These are phyloP conservation scores for Benincasa hispida DNA, from an alignment of 306 rosid genomes.

Conservation along the genomic window DNA sequence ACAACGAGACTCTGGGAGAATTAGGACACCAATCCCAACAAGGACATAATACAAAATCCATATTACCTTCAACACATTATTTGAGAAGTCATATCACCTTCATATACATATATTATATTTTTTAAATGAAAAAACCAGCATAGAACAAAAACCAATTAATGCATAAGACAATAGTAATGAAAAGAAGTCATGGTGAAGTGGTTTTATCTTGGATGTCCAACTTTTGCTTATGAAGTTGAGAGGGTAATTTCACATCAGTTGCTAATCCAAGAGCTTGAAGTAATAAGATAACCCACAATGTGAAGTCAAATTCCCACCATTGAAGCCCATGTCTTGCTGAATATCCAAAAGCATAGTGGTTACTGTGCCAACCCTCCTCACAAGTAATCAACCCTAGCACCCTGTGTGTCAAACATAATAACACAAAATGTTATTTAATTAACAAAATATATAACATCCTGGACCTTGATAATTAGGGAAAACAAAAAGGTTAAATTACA, in stretches of 20 bases:
- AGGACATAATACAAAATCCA: too few species aligned
- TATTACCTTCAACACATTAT: too few species aligned
- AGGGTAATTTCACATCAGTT: constrained; percentile 20
- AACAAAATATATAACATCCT: too few species aligned
- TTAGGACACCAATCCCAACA: too few species aligned
- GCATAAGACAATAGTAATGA: background rate
- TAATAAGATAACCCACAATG: constrained; percentile 36
- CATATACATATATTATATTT: too few species aligned
- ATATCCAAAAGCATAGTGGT: constrained; percentile 60
- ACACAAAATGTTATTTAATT: too few species aligned
- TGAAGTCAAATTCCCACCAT: constrained; percentile 62
- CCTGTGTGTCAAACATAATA: constrained; percentile 12
- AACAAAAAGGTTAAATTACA: too few species aligned
- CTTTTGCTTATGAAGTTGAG: background rate
- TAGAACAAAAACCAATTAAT: too few species aligned
- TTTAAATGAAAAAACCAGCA: too few species aligned
- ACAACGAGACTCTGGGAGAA: too few species aligned
- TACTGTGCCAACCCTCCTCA: constrained; percentile 70
- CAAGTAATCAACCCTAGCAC: constrained; percentile 44
- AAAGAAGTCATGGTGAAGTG: background rate
- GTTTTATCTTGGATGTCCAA: background rate
- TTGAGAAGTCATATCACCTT: too few species aligned
- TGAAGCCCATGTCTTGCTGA: constrained; percentile 59
- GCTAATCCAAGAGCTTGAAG: constrained; percentile 46
- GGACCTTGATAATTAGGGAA: too few species aligned